Conservation (phyloP, 2,329 filamentous ascomycete genomes). For the Fusarium staphyleae region DNA sequence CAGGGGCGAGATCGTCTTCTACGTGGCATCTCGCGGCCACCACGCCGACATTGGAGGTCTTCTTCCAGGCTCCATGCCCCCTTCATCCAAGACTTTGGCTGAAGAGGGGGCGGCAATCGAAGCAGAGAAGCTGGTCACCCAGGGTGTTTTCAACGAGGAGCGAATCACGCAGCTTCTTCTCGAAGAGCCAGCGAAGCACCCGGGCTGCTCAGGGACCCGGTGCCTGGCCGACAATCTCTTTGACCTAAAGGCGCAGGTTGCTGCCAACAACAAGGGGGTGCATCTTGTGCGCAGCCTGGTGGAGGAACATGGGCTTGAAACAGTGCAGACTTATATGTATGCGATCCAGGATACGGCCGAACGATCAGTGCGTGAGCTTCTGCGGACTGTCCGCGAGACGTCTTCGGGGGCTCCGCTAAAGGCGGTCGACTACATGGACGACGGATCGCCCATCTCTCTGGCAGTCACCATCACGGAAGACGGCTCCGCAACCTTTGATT, state of each 20-base stretch:
- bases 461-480: slow-evolving; percentile 76
- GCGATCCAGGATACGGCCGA: slow-evolving; percentile 54
- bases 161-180: slow-evolving; percentile 75
- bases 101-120: slow-evolving; percentile 72
- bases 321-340: slow-evolving; percentile 68
- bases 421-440: slow-evolving; percentile 75
- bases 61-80: slow-evolving; percentile 82
- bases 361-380: slow-evolving; percentile 20
- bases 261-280: slow-evolving; percentile 87
- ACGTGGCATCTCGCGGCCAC: slow-evolving; percentile 43
- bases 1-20: slow-evolving; percentile 43
- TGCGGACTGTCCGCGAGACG: slow-evolving; percentile 27
- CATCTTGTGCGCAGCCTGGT: slow-evolving; percentile 75
- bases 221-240: slow-evolving; percentile 73
- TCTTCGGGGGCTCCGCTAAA: slow-evolving; percentile 33
- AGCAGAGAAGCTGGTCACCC: slow-evolving; percentile 74
- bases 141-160: slow-evolving; percentile 80
- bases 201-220: too few species aligned
- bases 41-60: slow-evolving; percentile 72
- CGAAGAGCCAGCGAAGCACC: slow-evolving; percentile 66
- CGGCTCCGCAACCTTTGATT: slow-evolving; percentile 75
- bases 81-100: slow-evolving; percentile 70
- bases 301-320: slow-evolving; percentile 73
- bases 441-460: slow-evolving; percentile 79
- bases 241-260: slow-evolving; percentile 64